Evolutionary conservation across 371 early-diverging fungal species (phyloP), one percentile per base, ranked within the genome.

Genomic region (Mycotypha africana): DNA sequence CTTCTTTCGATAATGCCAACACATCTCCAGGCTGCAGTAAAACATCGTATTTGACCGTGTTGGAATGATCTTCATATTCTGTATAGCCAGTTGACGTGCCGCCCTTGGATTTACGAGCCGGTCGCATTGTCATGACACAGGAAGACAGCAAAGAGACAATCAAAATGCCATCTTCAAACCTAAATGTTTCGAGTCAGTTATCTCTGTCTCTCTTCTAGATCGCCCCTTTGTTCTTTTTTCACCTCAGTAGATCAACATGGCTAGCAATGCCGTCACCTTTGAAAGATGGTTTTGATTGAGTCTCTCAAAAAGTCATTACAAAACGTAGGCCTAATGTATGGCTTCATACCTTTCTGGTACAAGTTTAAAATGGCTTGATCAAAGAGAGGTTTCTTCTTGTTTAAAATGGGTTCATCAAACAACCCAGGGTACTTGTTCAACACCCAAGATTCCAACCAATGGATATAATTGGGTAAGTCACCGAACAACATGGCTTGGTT

Each of bases 401-500:
- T 35, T 6, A 58, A n/a, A 12, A 73, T 43, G 24, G 33, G 25
- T 8, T 17, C 11, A 9, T 51, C 55, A 28, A 65, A 57, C 16
- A 71, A n/a, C 2, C 42, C 22, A 8, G 60, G 50, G 17, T 49
- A 52, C 14, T 22, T 33, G 5, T 49, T 10, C 5, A 21, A 24
- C 2, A 60, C 33, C 56, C 58, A 58, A 2, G 33, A 3, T 2
- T 28, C 33, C 1, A 73, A 30, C 52, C 51, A 49, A 4, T 42
- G 25, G 7, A 73, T 39, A 10, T 43, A 56, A 0, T 11, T 24
- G 4, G 68, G 66, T 4, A 73, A 45, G 19, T 52, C 22, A 4
- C 74, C 74, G 62, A 73, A 73, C 7, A 56, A 39, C 70, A 73
- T 73, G 34, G 59, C 60, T 42, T 73, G 74, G 35, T 73, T 69